A percentile compares a stretch with the other conserved stretches of the same genome.
These are phyloP conservation scores for Rhizophagus clarus DNA, from an alignment of 192 early-diverging fungal genomes.

Conservation along the genomic window DNA sequence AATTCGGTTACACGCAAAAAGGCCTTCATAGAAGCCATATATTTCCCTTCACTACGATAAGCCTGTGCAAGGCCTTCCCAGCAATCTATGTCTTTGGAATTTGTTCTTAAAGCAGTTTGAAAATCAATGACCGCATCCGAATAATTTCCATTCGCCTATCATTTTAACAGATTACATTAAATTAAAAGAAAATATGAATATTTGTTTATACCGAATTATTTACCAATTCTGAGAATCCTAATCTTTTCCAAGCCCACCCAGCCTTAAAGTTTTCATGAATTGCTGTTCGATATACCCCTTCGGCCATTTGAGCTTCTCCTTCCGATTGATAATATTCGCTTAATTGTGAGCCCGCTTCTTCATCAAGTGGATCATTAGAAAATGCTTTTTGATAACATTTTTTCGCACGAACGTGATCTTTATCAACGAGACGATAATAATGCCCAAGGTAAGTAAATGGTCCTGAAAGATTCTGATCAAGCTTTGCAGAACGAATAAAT, in stretches of 20 bases:
- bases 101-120: constrained; percentile 79
- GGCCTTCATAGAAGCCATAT: constrained; percentile 75
- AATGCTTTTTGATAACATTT: constrained; percentile 85
- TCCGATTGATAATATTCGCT: constrained; percentile 62
- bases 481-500: constrained; percentile 73
- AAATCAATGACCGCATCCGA: constrained; percentile 68
- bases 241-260: constrained; percentile 78
- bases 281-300: constrained; percentile 49
- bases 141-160: constrained; percentile 42
- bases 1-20: constrained; percentile 72
- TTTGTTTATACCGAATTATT: constrained; percentile 3
- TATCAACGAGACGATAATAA: constrained; percentile 72
- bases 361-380: constrained; percentile 65
- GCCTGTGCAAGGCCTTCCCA: constrained; percentile 85
- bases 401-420: constrained; percentile 67
- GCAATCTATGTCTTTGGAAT: constrained; percentile 58
- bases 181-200: background rate
- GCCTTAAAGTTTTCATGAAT: constrained; percentile 46
- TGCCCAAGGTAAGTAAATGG: constrained; percentile 83
- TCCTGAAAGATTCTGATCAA: constrained; percentile 60
- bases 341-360: constrained; percentile 66
- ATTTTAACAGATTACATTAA: background rate
- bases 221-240: constrained; percentile 74
- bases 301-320: constrained; percentile 49
- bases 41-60: constrained; percentile 71